Evolutionary conservation across 768 basidiomycete species (phyloP), one percentile per base, ranked within the genome.

Genomic region (Pleurotus pulmonarius): DNA sequence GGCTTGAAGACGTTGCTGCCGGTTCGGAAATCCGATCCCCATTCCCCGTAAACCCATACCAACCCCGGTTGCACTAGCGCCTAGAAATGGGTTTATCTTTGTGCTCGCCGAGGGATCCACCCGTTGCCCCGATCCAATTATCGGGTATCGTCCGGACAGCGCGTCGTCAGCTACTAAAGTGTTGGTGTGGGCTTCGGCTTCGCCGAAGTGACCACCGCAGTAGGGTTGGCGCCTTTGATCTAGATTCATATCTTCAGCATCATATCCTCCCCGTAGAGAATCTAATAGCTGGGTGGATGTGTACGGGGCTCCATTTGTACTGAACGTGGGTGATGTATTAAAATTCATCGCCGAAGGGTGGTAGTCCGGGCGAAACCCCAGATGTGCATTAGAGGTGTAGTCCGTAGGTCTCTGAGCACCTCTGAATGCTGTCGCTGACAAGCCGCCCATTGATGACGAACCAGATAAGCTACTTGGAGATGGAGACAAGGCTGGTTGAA

Each of bases 1-100:
- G 5, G 77, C 72, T 40, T 75, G 75, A 39, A 39, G 38, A 12
- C n/a, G 51, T n/a, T 5, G 37, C 12, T 58, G 62, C 24, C 53
- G 13, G 37, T 49, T 29, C 18, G 34, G 46, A 45, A 48, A 9
- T 48, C 53, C 25, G 15, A 53, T 22, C 6, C 53, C 29, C 38
- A 37, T 46, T 15, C 44, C 41, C 41, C 39, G 48, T 22, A 56
- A 37, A 25, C 40, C 45, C 45, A 46, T 55, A 41, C 55, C 44
- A 55, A 58, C 16, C 9, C 37, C 56, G 44, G 41, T 5, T 25
- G 45, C 18, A 12, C 51, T 37, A 25, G 18, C 39, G n/a, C 25
- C 41, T 24, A 41, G 8, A 16, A 8, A 22, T 15, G n/a, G 12
- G 15, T n/a, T 25, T 6, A 40, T 7, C 20, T 13, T 13, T n/a